Evolutionary conservation across 768 basidiomycete species (phyloP), one percentile per base, ranked within the genome.

Genomic region (Russula lepida): DNA sequence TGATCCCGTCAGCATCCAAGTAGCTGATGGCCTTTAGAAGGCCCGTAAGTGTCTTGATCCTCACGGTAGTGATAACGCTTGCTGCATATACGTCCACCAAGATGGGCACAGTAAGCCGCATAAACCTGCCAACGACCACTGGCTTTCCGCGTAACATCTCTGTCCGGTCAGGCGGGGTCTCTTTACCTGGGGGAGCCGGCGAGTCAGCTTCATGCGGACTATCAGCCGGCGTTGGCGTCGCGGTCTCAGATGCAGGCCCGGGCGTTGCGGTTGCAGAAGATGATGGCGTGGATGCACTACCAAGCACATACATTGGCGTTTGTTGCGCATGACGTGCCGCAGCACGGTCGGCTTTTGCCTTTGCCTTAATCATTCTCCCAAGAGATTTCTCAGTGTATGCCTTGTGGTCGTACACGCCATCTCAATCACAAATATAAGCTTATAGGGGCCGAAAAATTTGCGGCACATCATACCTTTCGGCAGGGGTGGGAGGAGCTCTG

Each of bases 81-180:
- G 97, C 95, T n/a, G 95, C 89, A 73, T 98, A 98, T n/a, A 99
- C 95, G 68, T 98, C 97, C 60, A 98, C 86, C 58, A 99, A 81
- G 58, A 97, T 92, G 0, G 97, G 97, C 0, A 98, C 86, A 68
- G 93, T 84, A 35, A 95, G 77, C 50, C 84, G 83, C 82, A 95
- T 90, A 73, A 94, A 98, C 17, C 85, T 82, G 21, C 82, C 84
- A 52, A 95, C 87, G 28, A 92, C 83, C n/a, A 76, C 78, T 25
- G 87, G 81, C 62, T 88, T 85, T 4, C 82, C 84, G 57, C 87
- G 84, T 47, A 95, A 73, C 49, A 97, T 71, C 47, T 92, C 86
- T 17, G 87, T 83, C 52, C 95, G 78, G 68, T 88, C 86, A 4
- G 65, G 68, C 6, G 73, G 71, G 19, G 73, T 67, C 39, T 79